Evolutionary conservation across 129 eudicot species (phyloP), one percentile per base, ranked within the genome.

Genomic region (Oenanthe sinensis): DNA sequence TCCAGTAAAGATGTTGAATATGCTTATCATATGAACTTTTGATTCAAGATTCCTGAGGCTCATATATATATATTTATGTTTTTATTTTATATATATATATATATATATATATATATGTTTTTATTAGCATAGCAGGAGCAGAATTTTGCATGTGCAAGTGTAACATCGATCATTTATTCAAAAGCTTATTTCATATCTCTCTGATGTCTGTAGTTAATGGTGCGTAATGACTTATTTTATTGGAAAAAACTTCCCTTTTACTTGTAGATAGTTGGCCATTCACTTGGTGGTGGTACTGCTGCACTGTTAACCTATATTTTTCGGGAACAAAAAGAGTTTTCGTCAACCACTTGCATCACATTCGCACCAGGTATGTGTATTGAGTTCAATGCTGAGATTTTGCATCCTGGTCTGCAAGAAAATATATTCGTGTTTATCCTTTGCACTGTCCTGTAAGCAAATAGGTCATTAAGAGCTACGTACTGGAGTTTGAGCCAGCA

Each of bases 261-360:
- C 75, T 37, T 85, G 46, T 87, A 96, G 99, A 84, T 96, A 78
- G 97, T 96, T 81, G 99, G 99, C 65, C 99, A 96, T 83, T 96
- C 99, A 78, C 97, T 96, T 81, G 99, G 99, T 85, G 99, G 99
- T 82, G 99, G 99, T 50, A 96, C 99, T 20, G 99, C 99, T 86
- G 99, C 99, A 54, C 86, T 96, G 47, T 85, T 96, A 67, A 90
- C 99, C 19, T 96, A 96, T 81, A 90, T 96, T 79, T 91, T 96
- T 67, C 95, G 99, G 68, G 99, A 96, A 79, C 99, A 90, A 67
- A 90, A 92, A 83, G 99, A 96, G 81, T 85, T 96, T 42, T 87
- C 88, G 48, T 87, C 91, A 3, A 89, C 83, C 79, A 90, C 97
- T 33, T 96, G 97, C 82, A 84, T 90, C 81, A 89, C 99, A 58